Evolutionary conservation across 78 protist genomes (phyloP), one percentile per base, ranked within the genome.

Genomic region (Dictyostelium intermedium): DNA sequence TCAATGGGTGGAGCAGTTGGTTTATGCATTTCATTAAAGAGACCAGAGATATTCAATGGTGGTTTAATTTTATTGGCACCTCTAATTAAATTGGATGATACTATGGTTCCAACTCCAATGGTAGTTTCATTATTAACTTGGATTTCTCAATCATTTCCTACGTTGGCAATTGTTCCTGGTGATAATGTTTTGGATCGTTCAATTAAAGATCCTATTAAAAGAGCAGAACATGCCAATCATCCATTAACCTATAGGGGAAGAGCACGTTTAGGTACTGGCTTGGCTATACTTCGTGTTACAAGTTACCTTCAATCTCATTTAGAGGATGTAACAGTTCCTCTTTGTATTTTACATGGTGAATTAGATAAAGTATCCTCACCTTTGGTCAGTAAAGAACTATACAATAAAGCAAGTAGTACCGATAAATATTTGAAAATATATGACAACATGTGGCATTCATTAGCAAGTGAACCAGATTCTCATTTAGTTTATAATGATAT

Each of bases 1-100:
- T 45, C 73, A 23, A 89, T 89, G 93, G 93, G 93, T 69, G 85
- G 87, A 39, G 93, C 93, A 41, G 82, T 89, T 43, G 93, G 87
- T 37, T 6, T 72, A 14, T 66, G 27, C 0, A 27, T 89, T 2
- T 80, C 87, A 56, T 45, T 89, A 32, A 78, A 50, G 13, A 80
- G 47, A 60, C 93, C 93, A 78, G 93, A 89, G 0, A 6, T 89
- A 2, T 69, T 89, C 32, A 37, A 78, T 89, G 93, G 93, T 70
- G 92, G 92, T 25, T 25, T 89, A 6, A 69, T 89, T 1, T 50
- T 89, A 47, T 43, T 89, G 39, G 93, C 93, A 18, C 93, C 93
- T 50, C 30, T 89, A 23, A 89, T 89, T 20, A 89, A 89, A 23
- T 80, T 89, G 78, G 93, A 89, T 47, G 93, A 89, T 8, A 41